Percentiles rank a stretch among this genome's conserved stretches.
These are phyloP conservation scores for Xylaria telfairii DNA, from an alignment of 495 filamentous ascomycete species.

Conservation along the genomic window DNA sequence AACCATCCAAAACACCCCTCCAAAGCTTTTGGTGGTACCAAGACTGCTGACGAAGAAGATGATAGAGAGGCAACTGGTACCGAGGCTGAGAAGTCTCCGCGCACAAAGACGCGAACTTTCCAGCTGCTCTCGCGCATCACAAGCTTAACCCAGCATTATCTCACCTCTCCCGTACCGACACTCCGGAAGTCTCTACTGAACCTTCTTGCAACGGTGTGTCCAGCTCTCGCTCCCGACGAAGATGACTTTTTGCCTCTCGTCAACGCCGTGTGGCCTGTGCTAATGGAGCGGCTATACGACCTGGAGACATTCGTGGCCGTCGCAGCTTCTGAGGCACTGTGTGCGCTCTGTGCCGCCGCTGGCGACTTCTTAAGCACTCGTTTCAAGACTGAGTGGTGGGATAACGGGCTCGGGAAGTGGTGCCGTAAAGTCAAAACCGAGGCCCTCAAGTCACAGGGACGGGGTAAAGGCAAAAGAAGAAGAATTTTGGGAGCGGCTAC, in stretches of 20 bases:
- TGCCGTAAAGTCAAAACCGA: constrained; percentile 40
- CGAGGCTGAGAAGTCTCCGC: constrained; percentile 53
- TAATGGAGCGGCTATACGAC: constrained; percentile 74
- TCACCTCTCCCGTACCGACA: constrained; percentile 80
- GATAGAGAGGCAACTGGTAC: constrained; percentile 25
- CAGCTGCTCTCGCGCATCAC: constrained; percentile 71
- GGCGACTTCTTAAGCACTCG: constrained; percentile 82
- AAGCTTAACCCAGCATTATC: constrained; percentile 77
- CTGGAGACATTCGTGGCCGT: constrained; percentile 75
- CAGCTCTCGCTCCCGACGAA: constrained; percentile 73
- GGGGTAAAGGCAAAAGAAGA: constrained; percentile 39
- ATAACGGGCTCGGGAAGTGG: constrained; percentile 53
- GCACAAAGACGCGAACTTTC: constrained; percentile 61
- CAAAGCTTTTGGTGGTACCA: constrained; percentile 44
- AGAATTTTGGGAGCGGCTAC: constrained; percentile 48
- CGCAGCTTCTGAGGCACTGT: constrained; percentile 69
- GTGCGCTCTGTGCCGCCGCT: constrained; percentile 64
- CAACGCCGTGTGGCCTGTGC: constrained; percentile 85
- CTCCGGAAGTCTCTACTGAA: constrained; percentile 78
- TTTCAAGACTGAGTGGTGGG: constrained; percentile 71
- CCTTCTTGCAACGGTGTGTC: constrained; percentile 71
- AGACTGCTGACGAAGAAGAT: constrained; percentile 22
- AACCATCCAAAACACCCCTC: constrained; percentile 35
- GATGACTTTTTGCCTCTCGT: constrained; percentile 85
- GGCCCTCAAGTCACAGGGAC: constrained; percentile 30